These are phyloP conservation scores for Thermothielavioides terrestris DNA, from an alignment of 495 filamentous ascomycete species.

Conservation along the genomic window DNA sequence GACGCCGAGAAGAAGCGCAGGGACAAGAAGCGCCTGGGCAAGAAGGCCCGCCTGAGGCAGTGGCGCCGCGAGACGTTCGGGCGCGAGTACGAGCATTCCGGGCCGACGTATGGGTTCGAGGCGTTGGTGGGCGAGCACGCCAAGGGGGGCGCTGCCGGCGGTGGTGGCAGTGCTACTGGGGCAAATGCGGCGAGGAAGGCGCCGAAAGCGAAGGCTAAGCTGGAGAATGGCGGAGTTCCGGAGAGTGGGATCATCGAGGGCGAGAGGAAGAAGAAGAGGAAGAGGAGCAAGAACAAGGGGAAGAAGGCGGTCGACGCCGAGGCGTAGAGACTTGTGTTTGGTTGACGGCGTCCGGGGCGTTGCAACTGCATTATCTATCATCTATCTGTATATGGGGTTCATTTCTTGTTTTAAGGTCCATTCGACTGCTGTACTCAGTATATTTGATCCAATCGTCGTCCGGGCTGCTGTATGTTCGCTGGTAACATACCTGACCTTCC, in stretches of 20 bases:
- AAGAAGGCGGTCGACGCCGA: conserved; percentile 18
- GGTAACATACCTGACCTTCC: no score
- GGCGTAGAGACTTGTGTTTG: background rate
- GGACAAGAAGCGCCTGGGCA: conserved; percentile 79
- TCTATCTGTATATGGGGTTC: no score
- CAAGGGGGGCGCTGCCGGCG: conserved; percentile 1
- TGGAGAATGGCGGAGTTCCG: background rate
- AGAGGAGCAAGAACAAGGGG: conserved; percentile 35
- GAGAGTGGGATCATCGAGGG: conserved; percentile 22
- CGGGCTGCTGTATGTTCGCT: no score
- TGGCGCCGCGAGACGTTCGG: conserved; percentile 95
- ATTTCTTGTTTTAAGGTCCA: no score
- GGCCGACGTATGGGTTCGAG: conserved; percentile 42
- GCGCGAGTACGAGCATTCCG: conserved; percentile 42
- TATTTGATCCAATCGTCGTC: no score
- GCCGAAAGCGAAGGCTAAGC: conserved; percentile 5
- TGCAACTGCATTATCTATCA: background rate
- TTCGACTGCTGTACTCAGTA: no score
- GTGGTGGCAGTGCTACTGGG: conserved; percentile 7
- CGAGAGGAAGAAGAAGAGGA: conserved; percentile 44
- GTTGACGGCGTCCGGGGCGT: conserved; percentile 8
- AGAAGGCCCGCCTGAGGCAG: conserved; percentile 80
- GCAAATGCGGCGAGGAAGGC: conserved; percentile 12
- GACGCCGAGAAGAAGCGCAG: conserved; percentile 78
- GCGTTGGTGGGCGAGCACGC: conserved; percentile 15